Base-by-base conservation (phyloP, 768 basidiomycete genomes). In the Pluteus cervinus region DNA sequence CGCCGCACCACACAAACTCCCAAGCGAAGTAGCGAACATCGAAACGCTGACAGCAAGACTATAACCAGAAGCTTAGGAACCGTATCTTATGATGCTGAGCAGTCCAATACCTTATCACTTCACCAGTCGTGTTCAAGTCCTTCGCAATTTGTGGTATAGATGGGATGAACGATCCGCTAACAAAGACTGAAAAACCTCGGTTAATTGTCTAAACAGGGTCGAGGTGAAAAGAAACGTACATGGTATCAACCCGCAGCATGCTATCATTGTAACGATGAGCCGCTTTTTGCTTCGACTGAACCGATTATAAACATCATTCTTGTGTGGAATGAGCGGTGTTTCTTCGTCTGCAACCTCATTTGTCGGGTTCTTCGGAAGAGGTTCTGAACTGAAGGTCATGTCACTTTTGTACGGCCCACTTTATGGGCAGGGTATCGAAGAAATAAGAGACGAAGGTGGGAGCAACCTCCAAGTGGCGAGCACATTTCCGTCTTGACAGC, bases 61-160 rank as follows among this genome's bases (percentile, higher is more conserved):
- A 33, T 7, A 9, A 18, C 7, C 8, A n/a, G n/a, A n/a, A 28
- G 26, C 9, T 28, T 9, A 28, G 14, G 9, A 28, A n/a, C n/a
- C 14, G 14, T 28, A 9, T 28, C 9, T 14, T 28, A 14, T 2
- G 12, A 28, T n/a, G 38, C 14, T 33, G 33, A 43, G 41, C 18
- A 49, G 45, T 43, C 26, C 20, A 55, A 11, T 37, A 76, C 77
- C 77, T 82, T 35, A 87, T 68, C 12, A 80, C 55, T 10, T 71
- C 47, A 0, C 69, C 69, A 0, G 82, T 73, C 0, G 81, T 65
- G 17, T 71, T 33, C 8, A 90, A 55, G 41, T 90, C 85, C 18
- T 54, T 57, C 6, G 86, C 76, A 30, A 91, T 77, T 34, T 81
- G 71, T 0, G 85, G 83, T 39, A 89, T 81, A 0, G 78, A 76